Conservation (phyloP, 2,329 filamentous ascomycete genomes). For the Colletotrichum sidae region DNA sequence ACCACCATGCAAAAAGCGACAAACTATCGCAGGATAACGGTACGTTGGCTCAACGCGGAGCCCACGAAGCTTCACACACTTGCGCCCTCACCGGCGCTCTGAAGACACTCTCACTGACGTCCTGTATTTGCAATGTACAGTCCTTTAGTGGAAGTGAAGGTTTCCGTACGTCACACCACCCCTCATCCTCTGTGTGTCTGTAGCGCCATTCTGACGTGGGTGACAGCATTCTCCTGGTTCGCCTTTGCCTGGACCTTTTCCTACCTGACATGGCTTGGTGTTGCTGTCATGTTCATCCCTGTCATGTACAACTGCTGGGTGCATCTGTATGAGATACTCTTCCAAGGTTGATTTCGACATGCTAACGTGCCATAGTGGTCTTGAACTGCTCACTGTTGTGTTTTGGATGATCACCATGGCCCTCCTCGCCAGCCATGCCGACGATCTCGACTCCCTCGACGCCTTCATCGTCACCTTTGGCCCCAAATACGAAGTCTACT, state of each 20-base stretch:
- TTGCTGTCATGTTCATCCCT: slow-evolving; percentile 35
- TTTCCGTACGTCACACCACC: slow-evolving; percentile 36
- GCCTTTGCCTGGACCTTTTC: slow-evolving; percentile 38
- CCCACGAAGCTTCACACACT: neutral
- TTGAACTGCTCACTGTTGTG: slow-evolving; percentile 36
- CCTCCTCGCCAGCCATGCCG: slow-evolving; percentile 37
- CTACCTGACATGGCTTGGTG: slow-evolving; percentile 37
- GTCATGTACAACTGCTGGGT: slow-evolving; percentile 40
- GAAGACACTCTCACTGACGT: slow-evolving; percentile 13
- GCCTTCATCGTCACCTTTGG: slow-evolving; percentile 35
- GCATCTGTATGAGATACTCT: slow-evolving; percentile 32
- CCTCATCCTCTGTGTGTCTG: neutral
- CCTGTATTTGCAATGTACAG: slow-evolving; percentile 10
- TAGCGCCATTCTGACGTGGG: slow-evolving; percentile 12
- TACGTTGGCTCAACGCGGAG: slow-evolving; percentile 12
- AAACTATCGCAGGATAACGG: slow-evolving; percentile 39
- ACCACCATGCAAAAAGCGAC: slow-evolving; percentile 37
- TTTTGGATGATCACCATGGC: slow-evolving; percentile 39
- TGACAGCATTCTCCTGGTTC: slow-evolving; percentile 38
- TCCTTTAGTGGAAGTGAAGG: slow-evolving; percentile 38
- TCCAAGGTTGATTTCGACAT: neutral
- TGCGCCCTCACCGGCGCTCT: neutral
- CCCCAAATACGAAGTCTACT: slow-evolving; percentile 35
- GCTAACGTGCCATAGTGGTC: slow-evolving; percentile 24
- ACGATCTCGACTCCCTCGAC: slow-evolving; percentile 38